Conservation (phyloP, 768 basidiomycete species). For the Psilocybe azurescens region DNA sequence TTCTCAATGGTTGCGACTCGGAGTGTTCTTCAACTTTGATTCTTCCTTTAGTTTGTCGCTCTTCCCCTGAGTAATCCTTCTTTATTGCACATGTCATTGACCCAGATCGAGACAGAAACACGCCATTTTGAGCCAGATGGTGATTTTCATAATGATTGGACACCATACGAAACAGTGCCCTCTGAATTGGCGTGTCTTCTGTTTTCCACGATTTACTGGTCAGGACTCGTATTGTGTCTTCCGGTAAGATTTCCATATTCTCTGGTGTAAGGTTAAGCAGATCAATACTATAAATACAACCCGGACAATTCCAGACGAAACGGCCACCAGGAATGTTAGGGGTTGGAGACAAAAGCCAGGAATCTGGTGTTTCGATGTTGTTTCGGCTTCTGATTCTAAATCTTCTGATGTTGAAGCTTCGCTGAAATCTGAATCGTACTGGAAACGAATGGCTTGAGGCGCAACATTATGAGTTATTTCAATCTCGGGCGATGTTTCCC, state of each 20-base stretch:
- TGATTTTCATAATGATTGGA: constrained; percentile 32
- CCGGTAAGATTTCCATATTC: constrained; percentile 30
- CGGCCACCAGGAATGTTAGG: constrained; percentile 48
- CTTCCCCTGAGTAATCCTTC: neutral
- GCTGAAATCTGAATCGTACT: constrained; percentile 65
- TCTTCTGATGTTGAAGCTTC: constrained; percentile 50
- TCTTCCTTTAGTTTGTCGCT: neutral
- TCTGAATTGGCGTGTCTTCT: constrained; percentile 33
- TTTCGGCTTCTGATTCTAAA: constrained; percentile 41
- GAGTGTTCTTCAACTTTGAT: constrained; percentile 1
- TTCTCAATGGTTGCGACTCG: constrained; percentile 8
- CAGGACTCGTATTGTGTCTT: constrained; percentile 28
- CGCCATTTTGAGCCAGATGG: constrained; percentile 9
- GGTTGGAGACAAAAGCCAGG: constrained; percentile 39
- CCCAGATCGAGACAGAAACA: constrained; percentile 5
- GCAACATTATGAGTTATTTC: neutral
- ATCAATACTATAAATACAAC: constrained; percentile 52
- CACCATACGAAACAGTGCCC: constrained; percentile 28
- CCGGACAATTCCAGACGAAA: constrained; percentile 60
- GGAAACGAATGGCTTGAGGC: constrained; percentile 17
- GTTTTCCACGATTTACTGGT: constrained; percentile 41
- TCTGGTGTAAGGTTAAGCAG: constrained; percentile 45
- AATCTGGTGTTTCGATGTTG: constrained; percentile 28
- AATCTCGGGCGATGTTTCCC: constrained; percentile 8
- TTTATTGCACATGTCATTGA: neutral